Base-by-base conservation (phyloP, 169 alveolate species). In the Cryptosporidium meleagridis region DNA sequence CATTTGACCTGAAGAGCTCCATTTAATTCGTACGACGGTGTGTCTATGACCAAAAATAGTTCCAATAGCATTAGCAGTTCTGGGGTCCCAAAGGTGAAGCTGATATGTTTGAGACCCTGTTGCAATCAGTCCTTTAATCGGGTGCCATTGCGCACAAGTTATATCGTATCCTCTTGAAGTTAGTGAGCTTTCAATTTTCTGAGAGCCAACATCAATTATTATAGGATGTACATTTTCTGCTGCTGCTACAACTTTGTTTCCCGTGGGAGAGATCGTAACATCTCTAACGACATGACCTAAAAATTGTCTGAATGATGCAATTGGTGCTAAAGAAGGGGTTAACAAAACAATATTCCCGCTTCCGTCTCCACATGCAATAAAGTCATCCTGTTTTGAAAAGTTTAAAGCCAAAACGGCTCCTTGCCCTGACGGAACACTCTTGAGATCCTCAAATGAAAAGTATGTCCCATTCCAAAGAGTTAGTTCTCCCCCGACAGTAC, bases 401-500 rank as follows among this genome's bases (percentile, higher is more conserved):
- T 80, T 80, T 3, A 80, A 39, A 12, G 89, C 89, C 37, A 80
- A 62, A 41, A 80, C 89, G 18, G 89, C 89, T 18, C 89, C 89
- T 44, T 80, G 89, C 16, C 89, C 89, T 21, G 89, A 80, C 1
- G 89, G 89, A 39, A 95, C 94, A 51, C 97, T 92, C 80, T 95
- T 95, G 75, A 95, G 85, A 72, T 95, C 97, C 37, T 95, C 97
- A 70, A 95, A 95, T 35, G 94, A 94, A 80, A 95, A 95, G 48
- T 93, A 91, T 14, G 91, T 69, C 16, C 97, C 97, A 91, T 92
- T 94, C 97, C 97, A 95, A 80, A 95, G 93, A 44, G 94, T 93
- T 41, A 95, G 84, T 73, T 95, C 95, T 23, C 97, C 97, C 7
- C 95, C 94, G 62, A 93, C 96, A n/a, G 97, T 95, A 44, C 97